phyloP scores from a whole-genome alignment of 257 asterid genomes.

The Scutellaria galericulata region DNA sequence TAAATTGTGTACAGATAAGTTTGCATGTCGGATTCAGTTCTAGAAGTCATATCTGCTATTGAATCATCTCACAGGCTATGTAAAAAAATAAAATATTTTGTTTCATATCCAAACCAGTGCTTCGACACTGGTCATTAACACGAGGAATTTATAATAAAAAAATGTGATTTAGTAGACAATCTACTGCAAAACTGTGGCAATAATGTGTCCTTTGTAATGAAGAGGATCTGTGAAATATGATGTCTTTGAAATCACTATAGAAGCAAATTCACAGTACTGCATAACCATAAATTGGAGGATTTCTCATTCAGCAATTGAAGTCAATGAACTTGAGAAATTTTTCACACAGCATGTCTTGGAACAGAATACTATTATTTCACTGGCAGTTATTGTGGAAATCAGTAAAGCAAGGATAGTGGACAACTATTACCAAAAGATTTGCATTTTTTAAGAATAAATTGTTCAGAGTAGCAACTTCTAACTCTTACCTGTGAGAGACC shows the following conservation, averaged over 20 bases:
- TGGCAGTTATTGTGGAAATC: background rate
- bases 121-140: background rate
- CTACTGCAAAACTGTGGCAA: background rate
- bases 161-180: background rate
- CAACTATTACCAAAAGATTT: background rate
- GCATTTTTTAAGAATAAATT: conserved; percentile 9
- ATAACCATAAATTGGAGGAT: too few relatives aligned
- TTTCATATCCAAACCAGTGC: background rate
- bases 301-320: background rate
- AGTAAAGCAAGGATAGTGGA: conserved; percentile 3
- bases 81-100: background rate
- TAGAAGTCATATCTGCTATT: background rate
- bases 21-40: background rate
- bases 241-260: background rate
- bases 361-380: background rate
- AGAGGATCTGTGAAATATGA: background rate
- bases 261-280: too few relatives aligned
- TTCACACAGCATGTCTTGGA: background rate
- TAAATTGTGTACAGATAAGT: too few relatives aligned
- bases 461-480: conserved; percentile 11
- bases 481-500: conserved; percentile 83
- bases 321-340: background rate
- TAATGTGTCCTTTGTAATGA: background rate
- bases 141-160: background rate
- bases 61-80: background rate